phyloP scores from a whole-genome alignment of 768 basidiomycete species.

The Pilatotrama ljubarskyi region DNA sequence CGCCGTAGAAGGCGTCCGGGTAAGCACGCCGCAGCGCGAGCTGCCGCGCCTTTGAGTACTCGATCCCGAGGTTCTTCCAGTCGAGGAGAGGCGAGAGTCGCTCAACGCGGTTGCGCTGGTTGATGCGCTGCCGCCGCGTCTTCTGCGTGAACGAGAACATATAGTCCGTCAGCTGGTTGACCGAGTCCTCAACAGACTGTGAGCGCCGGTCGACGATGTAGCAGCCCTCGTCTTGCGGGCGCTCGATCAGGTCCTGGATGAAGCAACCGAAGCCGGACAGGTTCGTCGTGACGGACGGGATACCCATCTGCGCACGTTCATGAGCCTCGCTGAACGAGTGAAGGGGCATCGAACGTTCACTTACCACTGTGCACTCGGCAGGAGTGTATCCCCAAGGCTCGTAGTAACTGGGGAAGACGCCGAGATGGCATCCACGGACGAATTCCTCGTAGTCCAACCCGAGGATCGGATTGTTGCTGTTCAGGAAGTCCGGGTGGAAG shows the following conservation, averaged over 20 bases:
- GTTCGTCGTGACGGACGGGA: slow-evolving; percentile 96
- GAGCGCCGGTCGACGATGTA: slow-evolving; percentile 94
- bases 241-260: slow-evolving; percentile 97
- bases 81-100: slow-evolving; percentile 90
- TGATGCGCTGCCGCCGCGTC: slow-evolving; percentile 95
- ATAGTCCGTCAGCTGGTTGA: slow-evolving; percentile 74
- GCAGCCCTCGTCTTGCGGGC: slow-evolving; percentile 91
- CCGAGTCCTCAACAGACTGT: slow-evolving; percentile 89
- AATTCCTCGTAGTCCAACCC: slow-evolving; percentile 99
- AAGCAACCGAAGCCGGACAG: slow-evolving; percentile 97
- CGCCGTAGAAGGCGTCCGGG: slow-evolving; percentile 85
- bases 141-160: slow-evolving; percentile 79
- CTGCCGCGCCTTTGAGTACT: slow-evolving; percentile 95
- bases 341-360: slow-evolving; percentile 27
- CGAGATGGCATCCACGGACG: slow-evolving; percentile 95
- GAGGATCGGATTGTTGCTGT: slow-evolving; percentile 95
- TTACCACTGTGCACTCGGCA: slow-evolving; percentile 96
- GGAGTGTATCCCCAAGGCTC: slow-evolving; percentile 98
- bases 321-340: no score
- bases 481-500: slow-evolving; percentile 98
- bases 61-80: slow-evolving; percentile 97
- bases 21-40: slow-evolving; percentile 91
- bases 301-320: slow-evolving; percentile 73
- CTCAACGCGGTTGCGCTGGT: slow-evolving; percentile 98
- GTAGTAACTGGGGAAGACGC: slow-evolving; percentile 98